phyloP scores from a whole-genome alignment of 306 rosid genomes.

The Chamaecrista fasciculata region DNA sequence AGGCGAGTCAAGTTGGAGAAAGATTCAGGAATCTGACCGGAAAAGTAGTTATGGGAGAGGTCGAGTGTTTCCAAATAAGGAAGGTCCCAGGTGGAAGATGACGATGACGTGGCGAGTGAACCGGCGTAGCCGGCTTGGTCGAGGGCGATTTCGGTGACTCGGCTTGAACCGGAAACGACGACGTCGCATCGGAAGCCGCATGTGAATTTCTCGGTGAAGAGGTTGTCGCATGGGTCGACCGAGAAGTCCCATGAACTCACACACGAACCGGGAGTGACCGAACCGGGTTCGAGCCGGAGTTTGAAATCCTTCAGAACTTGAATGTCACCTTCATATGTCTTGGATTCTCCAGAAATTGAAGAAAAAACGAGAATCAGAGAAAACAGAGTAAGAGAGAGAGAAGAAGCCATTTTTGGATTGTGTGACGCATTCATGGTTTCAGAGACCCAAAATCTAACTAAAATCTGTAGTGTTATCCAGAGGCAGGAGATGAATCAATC shows the following conservation, averaged over 20 bases:
- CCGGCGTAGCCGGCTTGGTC: slow-evolving; percentile 84
- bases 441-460: not conserved
- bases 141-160: slow-evolving; percentile 75
- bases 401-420: slow-evolving; percentile 36
- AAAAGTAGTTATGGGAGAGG: slow-evolving; percentile 61
- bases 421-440: not conserved
- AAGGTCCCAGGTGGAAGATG: slow-evolving; percentile 45
- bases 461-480: not conserved
- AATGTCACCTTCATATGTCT: slow-evolving; percentile 57
- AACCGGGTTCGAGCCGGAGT: slow-evolving; percentile 34
- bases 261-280: not conserved
- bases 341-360: slow-evolving; percentile 32
- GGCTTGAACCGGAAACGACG: slow-evolving; percentile 37
- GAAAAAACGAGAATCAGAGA: slow-evolving; percentile 19
- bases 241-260: not conserved
- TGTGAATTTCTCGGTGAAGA: slow-evolving; percentile 64
- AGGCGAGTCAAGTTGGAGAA: slow-evolving; percentile 38
- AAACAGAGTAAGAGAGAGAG: not conserved
- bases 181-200: slow-evolving; percentile 81
- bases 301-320: slow-evolving; percentile 52
- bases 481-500: slow-evolving; percentile 5
- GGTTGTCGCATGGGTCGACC: slow-evolving; percentile 64
- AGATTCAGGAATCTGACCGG: slow-evolving; percentile 55
- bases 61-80: slow-evolving; percentile 74
- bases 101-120: slow-evolving; percentile 35